Conservation (phyloP, 192 early-diverging fungal genomes). For the Spizellomyces sp. region DNA sequence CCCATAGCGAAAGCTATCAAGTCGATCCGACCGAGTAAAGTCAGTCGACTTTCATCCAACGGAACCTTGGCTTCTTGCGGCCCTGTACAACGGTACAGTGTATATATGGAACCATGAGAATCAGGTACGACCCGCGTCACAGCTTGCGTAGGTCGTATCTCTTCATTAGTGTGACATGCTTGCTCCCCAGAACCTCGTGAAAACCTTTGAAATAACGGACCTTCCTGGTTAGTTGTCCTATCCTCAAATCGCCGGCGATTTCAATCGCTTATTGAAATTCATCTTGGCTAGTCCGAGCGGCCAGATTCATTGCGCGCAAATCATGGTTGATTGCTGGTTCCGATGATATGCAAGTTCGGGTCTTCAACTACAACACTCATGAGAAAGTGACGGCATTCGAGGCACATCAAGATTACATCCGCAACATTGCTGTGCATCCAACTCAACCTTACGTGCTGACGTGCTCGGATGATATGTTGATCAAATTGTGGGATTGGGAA, state of each 20-base stretch:
- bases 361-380: slow-evolving; percentile 99
- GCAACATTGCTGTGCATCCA: slow-evolving; percentile 94
- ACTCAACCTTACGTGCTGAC: slow-evolving; percentile 93
- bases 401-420: slow-evolving; percentile 96
- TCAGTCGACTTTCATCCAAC: slow-evolving; percentile 98
- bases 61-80: slow-evolving; percentile 97
- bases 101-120: slow-evolving; percentile 99
- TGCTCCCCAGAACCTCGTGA: slow-evolving; percentile 56
- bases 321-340: slow-evolving; percentile 95
- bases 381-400: slow-evolving; percentile 96
- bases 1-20: slow-evolving; percentile 59
- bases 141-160: background rate
- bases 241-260: background rate
- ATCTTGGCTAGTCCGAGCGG: slow-evolving; percentile 64
- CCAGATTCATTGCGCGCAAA: slow-evolving; percentile 96
- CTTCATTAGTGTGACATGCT: background rate
- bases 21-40: slow-evolving; percentile 91
- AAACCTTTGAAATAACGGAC: slow-evolving; percentile 95
- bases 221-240: slow-evolving; percentile 70
- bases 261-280: too few relatives aligned
- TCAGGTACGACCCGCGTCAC: slow-evolving; percentile 56
- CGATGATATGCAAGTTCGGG: slow-evolving; percentile 95
- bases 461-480: slow-evolving; percentile 94
- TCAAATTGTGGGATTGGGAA: slow-evolving; percentile 99
- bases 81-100: slow-evolving; percentile 93